Percentiles rank a stretch among this genome's conserved stretches.
phyloP scores from a whole-genome alignment of 345 rosid genomes.

The Eucalyptus grandis region DNA sequence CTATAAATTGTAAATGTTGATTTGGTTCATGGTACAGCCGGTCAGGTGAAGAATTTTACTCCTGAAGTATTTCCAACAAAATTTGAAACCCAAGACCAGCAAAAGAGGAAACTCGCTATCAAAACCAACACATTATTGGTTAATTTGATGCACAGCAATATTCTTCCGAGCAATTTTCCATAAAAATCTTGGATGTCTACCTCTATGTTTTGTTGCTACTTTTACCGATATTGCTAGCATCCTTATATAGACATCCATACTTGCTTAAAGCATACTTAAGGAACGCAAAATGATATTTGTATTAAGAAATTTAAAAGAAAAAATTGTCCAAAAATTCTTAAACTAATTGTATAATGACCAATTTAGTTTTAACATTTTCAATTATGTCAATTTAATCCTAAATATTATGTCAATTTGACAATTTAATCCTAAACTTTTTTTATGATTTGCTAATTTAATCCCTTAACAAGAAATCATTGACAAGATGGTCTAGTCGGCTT shows the following conservation, averaged over 20 bases:
- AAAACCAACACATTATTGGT: neutral
- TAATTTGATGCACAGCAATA: neutral
- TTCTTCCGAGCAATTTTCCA: neutral
- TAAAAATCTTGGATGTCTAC: neutral
- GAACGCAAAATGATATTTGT: neutral
- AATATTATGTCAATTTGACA: no score
- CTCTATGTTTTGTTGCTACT: neutral
- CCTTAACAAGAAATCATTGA: neutral
- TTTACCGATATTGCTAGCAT: neutral
- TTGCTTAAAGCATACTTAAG: neutral
- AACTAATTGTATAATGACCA: no score
- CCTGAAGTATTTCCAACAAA: neutral
- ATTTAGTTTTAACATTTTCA: no score
- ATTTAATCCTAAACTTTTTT: no score
- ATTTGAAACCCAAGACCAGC: neutral
- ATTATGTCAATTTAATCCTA: no score
- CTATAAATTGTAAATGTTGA: neutral
- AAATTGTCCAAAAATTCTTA: no score
- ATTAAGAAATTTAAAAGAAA: neutral
- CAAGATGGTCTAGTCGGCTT: fast-evolving
- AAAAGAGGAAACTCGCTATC: neutral
- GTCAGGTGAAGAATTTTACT: neutral
- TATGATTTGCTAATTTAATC: no score
- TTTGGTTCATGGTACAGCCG: neutral
- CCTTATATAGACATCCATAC: neutral